Evolutionary conservation across 441 rosid species (phyloP).

Genomic region (Euphorbia celastroides): DNA sequence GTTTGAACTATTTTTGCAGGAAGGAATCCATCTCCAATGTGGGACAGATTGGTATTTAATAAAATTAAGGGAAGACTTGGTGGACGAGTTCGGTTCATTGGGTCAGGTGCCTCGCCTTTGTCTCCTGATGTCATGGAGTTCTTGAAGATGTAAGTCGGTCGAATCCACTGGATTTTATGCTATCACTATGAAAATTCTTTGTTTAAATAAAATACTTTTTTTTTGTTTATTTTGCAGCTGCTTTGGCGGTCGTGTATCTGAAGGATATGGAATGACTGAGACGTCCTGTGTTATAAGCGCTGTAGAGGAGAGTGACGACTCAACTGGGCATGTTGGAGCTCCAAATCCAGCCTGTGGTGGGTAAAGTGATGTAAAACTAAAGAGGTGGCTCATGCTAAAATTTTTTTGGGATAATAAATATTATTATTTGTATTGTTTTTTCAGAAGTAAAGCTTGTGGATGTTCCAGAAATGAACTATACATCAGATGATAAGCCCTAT

Average conservation of each 20-base stretch:
- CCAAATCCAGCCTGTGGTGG: slow-evolving; percentile 93
- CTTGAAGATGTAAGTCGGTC: slow-evolving; percentile 66
- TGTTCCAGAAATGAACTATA: slow-evolving; percentile 96
- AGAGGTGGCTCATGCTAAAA: too few relatives aligned
- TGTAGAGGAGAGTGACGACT: slow-evolving; percentile 68
- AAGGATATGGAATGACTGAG: slow-evolving; percentile 99
- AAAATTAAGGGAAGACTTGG: slow-evolving; percentile 85
- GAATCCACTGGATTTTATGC: too few relatives aligned
- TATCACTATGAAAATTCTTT: not conserved
- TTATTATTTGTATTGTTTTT: slow-evolving; percentile 18
- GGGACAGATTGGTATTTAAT: slow-evolving; percentile 97
- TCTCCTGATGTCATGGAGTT: slow-evolving; percentile 94
- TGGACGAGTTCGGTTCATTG: slow-evolving; percentile 79
- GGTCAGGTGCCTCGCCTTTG: slow-evolving; percentile 94
- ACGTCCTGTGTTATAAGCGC: slow-evolving; percentile 68
- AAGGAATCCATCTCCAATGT: slow-evolving; percentile 83
- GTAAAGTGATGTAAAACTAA: too few relatives aligned
- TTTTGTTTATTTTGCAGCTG: too few relatives aligned
- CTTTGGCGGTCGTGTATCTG: slow-evolving; percentile 70
- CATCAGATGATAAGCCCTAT: slow-evolving; percentile 77
- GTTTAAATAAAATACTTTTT: too few relatives aligned
- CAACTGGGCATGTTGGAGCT: slow-evolving; percentile 91
- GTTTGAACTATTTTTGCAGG: slow-evolving; percentile 40
- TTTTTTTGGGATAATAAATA: too few relatives aligned
- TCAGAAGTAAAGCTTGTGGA: slow-evolving; percentile 95